These are phyloP conservation scores for Sedum album DNA, from an alignment of 164 flowering plant genomes.

Conservation along the genomic window DNA sequence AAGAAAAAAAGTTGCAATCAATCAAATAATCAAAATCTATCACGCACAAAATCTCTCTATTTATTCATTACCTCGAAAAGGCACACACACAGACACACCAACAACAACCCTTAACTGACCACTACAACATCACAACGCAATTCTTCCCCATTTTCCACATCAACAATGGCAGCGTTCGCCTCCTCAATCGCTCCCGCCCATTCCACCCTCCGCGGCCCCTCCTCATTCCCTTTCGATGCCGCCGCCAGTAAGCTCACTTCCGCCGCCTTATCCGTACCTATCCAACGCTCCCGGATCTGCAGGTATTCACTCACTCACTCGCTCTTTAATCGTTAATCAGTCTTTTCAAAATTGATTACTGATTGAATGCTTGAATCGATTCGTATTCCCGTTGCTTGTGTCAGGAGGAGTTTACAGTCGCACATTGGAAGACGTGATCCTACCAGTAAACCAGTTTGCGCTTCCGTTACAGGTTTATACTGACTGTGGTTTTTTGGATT, in stretches of 20 bases:
- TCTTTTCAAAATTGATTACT: too few species aligned
- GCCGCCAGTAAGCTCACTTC: background rate
- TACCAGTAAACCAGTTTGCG: background rate
- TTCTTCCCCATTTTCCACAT: too few species aligned
- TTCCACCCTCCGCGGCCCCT: background rate
- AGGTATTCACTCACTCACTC: background rate
- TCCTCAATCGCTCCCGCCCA: background rate
- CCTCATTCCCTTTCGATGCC: background rate
- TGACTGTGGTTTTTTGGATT: background rate
- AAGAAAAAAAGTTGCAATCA: too few species aligned
- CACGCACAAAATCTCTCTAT: too few species aligned
- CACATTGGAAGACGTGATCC: background rate
- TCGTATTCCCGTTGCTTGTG: background rate
- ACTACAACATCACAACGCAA: too few species aligned
- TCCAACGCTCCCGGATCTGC: background rate
- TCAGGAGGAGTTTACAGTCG: background rate
- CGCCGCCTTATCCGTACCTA: background rate
- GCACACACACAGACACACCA: too few species aligned
- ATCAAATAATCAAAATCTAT: too few species aligned
- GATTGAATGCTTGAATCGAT: background rate
- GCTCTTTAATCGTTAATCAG: too few species aligned
- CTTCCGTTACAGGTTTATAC: background rate
- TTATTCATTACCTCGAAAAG: too few species aligned
- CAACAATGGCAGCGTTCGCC: too few species aligned
- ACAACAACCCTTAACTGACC: too few species aligned